Evolutionary conservation across 1,139 yeast genomes (phyloP), one percentile per base, ranked within the genome.

Genomic region (Lodderomyces beijingensis): DNA sequence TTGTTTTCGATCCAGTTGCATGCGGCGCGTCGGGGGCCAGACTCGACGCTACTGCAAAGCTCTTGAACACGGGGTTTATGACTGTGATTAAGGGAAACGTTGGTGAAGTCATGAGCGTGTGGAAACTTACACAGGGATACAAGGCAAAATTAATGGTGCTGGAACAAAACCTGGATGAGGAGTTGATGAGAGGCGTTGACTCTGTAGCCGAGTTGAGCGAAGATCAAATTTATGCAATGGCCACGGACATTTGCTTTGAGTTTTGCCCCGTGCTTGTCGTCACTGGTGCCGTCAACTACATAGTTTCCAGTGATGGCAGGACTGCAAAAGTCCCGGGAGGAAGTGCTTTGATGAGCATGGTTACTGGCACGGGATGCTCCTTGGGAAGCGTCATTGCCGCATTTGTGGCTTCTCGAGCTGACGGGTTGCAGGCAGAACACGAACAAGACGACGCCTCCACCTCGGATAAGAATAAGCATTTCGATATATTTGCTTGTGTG

Each of bases 291-390:
- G 38, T 30, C 5, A 65, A 66, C 40, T 58, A 54, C 37, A 43
- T 67, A 1, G 45, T 60, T 11, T 12, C 28, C 15, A 24, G 17
- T 10, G 48, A 50, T 30, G 26, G 27, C 2, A 37, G 38, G 16
- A 33, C 41, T 3, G 41, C 35, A 2, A 42, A 27, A 9, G 53
- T 77, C 3, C 41, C 51, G 2, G 93, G 91, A 10, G 93, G 95
- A 0, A 72, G 79, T 43, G 57, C 63, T 13, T 49, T 79, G 28
- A 80, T 88, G 83, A 83, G 84, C 1, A 52, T 62, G 10, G 73
- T 88, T n/a, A 88, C 96, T 0, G 96, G 95, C 0, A 71, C 93
- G 2, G 97, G 96, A 0, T 89, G 96, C 44, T 74, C 91, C 0
- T 61, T 87, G 30, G 95, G 95, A 1, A 79, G 91, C 32, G 71